Base-by-base conservation (phyloP, 2,329 filamentous ascomycete genomes). In the Furcasterigmium sp. region DNA sequence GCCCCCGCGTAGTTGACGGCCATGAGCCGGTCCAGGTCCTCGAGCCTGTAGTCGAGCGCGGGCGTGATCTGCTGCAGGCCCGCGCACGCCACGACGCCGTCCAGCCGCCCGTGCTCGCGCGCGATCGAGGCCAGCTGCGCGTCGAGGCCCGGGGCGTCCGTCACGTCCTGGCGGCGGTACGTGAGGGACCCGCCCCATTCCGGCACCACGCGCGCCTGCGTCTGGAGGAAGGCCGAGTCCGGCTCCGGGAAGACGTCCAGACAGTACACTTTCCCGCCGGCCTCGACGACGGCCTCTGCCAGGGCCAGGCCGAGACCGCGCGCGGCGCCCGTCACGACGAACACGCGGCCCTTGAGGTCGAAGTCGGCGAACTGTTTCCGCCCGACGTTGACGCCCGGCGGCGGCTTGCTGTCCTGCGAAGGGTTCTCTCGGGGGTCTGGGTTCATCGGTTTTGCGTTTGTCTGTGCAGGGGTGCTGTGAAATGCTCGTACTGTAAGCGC, bases 291-390 rank as follows among this genome's bases (percentile, higher is more conserved):
- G 2, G 82, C 85, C 54, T 91, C 85, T 1, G 84, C 78, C 53
- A 90, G 78, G 6, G 82, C 78, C 17, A 91, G 64, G n/a, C 86
- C 86, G 9, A 91, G 72, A 0, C 87, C 87, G 46, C 81, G 74
- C 3, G 78, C 85, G 43, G 78, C 86, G 15, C 86, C 86, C 2
- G 84, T 85, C 3, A 90, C 81, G 23, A 86, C 60, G 37, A 88
- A 77, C 2, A 86, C 75, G 54, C 82, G 84, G 46, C 79, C 77
- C n/a, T 68, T 68, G 28, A 91, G 68, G 49, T 77, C 79, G 63
- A 90, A 90, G 57, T 90, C 85, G 6, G 80, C 76, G 40, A 85
- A 58, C n/a, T 55, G 52, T 43, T 63, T 65, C 18, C 39, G 50
- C 3, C 64, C 62, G 8, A 65, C 48, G 25, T 56, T 54, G 20